Percentiles rank a stretch among this genome's conserved stretches.
These are phyloP conservation scores for Stevia rebaudiana DNA, from an alignment of 140 eudicot genomes.

Conservation along the genomic window DNA sequence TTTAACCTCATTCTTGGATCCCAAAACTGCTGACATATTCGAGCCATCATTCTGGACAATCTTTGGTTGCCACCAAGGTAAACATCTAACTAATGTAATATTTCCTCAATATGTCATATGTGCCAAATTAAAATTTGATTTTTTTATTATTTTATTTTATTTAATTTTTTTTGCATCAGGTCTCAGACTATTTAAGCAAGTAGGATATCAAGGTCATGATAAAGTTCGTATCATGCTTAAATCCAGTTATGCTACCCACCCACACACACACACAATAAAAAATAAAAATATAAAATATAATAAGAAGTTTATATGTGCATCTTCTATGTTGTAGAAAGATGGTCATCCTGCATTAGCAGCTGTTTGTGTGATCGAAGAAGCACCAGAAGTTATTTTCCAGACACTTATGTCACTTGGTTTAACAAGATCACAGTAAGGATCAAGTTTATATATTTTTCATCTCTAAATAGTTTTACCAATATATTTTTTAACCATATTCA, in stretches of 20 bases:
- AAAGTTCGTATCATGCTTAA: constrained; percentile 31
- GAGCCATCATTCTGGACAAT: constrained; percentile 75
- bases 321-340: constrained; percentile 31
- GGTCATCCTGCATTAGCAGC: constrained; percentile 68
- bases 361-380: constrained; percentile 55
- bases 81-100: constrained; percentile 1
- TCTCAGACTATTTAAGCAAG: constrained; percentile 52
- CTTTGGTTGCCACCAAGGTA: constrained; percentile 68
- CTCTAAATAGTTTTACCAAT: not conserved
- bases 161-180: constrained; percentile 35
- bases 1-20: constrained; percentile 48
- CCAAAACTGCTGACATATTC: constrained; percentile 39
- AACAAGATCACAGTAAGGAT: constrained; percentile 78
- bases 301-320: not conserved
- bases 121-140: constrained; percentile 7
- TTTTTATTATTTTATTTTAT: too few relatives aligned
- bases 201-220: constrained; percentile 24
- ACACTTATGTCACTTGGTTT: constrained; percentile 76
- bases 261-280: not conserved
- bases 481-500: not conserved
- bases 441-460: not conserved
- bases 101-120: not conserved
- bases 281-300: not conserved
- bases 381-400: constrained; percentile 63
- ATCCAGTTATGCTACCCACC: not conserved